phyloP scores from a whole-genome alignment of 2,329 filamentous ascomycete genomes.

The Calonectria honghensis region DNA sequence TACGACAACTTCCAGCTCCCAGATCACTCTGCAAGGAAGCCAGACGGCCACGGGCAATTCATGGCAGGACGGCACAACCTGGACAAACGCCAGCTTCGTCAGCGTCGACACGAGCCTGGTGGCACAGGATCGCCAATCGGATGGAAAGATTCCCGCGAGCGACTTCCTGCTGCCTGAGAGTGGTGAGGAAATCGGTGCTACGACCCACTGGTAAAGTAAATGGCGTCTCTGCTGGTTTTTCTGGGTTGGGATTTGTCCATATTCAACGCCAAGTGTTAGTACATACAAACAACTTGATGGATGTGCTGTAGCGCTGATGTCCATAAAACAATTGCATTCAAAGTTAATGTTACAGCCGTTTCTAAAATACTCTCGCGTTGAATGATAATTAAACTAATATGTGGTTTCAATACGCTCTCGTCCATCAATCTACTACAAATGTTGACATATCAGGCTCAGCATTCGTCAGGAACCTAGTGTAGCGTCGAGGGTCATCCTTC shows the following conservation, averaged over 20 bases:
- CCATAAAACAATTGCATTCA: no score
- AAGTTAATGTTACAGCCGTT: no score
- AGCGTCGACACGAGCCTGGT: conserved; percentile 59
- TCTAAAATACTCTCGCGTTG: no score
- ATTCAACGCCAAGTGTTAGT: no score
- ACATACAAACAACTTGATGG: no score
- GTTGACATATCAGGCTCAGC: neutral
- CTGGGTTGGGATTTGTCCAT: no score
- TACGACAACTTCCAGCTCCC: conserved; percentile 52
- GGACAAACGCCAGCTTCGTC: conserved; percentile 61
- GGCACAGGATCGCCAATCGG: conserved; percentile 58
- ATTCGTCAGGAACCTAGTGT: neutral
- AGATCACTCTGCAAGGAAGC: conserved; percentile 53
- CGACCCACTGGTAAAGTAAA: conserved; percentile 34
- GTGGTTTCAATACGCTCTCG: neutral
- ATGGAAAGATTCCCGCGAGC: conserved; percentile 63
- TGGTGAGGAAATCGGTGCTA: conserved; percentile 46
- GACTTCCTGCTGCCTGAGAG: conserved; percentile 62
- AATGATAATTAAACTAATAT: neutral
- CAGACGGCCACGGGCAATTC: conserved; percentile 61
- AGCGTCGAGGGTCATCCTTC: neutral
- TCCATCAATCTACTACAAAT: neutral
- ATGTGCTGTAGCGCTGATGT: no score
- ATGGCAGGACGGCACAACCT: conserved; percentile 62
- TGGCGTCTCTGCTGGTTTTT: no score